Evolutionary conservation across 805 yeast species (phyloP).

Genomic region (Hanseniaspora meyeri): DNA sequence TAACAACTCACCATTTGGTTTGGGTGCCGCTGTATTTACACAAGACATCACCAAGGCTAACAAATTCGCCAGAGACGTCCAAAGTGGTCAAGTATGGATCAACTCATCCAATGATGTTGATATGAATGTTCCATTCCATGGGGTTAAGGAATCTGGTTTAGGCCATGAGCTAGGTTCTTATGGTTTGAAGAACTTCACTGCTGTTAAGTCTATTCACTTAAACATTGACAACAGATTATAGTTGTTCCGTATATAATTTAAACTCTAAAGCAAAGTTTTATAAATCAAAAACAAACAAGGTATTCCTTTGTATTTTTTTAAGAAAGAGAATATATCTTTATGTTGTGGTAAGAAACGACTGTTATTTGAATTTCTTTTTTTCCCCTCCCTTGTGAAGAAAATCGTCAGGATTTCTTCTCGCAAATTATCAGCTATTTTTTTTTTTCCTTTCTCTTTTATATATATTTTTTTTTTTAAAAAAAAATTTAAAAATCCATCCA

Average conservation of each 20-base stretch:
- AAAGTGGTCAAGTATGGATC: constrained; percentile 60
- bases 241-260: constrained; percentile 15
- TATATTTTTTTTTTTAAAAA: too few relatives aligned
- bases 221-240: constrained; percentile 38
- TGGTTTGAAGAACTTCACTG: constrained; percentile 60
- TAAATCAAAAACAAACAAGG: too few relatives aligned
- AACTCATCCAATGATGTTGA: constrained; percentile 58
- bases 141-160: constrained; percentile 64
- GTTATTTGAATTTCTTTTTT: too few relatives aligned
- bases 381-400: too few relatives aligned
- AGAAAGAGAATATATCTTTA: too few relatives aligned
- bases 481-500: too few relatives aligned
- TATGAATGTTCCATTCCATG: constrained; percentile 64
- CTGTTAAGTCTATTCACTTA: constrained; percentile 63
- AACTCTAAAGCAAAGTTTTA: neutral
- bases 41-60: constrained; percentile 55
- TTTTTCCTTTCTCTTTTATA: too few relatives aligned
- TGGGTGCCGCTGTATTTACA: constrained; percentile 74
- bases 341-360: too few relatives aligned
- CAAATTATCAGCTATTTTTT: too few relatives aligned
- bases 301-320: neutral
- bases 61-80: constrained; percentile 43
- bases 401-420: too few relatives aligned
- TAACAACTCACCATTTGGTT: constrained; percentile 63
- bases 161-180: constrained; percentile 73